Conservation (phyloP, 106 monocot genomes). For the Gastrodia elata region DNA sequence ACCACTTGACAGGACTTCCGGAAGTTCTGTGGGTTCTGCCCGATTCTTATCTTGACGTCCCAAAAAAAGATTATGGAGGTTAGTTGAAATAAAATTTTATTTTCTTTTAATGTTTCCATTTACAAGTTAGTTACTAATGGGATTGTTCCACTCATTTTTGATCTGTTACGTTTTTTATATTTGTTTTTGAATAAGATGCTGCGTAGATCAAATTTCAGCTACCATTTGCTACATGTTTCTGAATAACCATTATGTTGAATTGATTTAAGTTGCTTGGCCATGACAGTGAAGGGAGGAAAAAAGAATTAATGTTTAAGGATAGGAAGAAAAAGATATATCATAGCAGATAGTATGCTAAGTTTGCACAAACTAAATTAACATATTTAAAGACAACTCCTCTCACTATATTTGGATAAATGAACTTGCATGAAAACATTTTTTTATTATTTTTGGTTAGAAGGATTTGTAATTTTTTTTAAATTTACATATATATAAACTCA, state of each 20-base stretch:
- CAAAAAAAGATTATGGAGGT: constrained; percentile 99
- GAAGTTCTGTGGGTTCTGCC: constrained; percentile 95
- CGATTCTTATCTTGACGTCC: constrained; percentile 96
- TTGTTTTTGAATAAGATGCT: not conserved
- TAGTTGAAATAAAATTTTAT: constrained; percentile 4
- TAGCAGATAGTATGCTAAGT: not conserved
- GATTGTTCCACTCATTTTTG: not conserved
- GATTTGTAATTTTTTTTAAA: too few relatives aligned
- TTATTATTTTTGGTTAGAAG: too few relatives aligned
- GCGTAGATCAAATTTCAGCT: not conserved
- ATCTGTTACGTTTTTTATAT: not conserved
- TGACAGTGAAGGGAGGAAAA: not conserved
- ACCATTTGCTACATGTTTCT: not conserved
- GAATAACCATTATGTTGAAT: not conserved
- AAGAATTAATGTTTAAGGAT: not conserved
- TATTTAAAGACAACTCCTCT: too few relatives aligned
- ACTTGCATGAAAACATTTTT: too few relatives aligned
- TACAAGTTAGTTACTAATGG: not conserved
- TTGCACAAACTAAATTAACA: not conserved
- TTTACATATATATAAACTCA: too few relatives aligned
- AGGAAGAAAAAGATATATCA: not conserved
- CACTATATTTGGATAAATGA: too few relatives aligned
- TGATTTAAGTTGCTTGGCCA: not conserved
- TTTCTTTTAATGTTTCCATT: not conserved
- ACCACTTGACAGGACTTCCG: constrained; percentile 49